Conservation (phyloP, 2,329 filamentous ascomycete genomes). For the Cladorrhinum sp. region DNA sequence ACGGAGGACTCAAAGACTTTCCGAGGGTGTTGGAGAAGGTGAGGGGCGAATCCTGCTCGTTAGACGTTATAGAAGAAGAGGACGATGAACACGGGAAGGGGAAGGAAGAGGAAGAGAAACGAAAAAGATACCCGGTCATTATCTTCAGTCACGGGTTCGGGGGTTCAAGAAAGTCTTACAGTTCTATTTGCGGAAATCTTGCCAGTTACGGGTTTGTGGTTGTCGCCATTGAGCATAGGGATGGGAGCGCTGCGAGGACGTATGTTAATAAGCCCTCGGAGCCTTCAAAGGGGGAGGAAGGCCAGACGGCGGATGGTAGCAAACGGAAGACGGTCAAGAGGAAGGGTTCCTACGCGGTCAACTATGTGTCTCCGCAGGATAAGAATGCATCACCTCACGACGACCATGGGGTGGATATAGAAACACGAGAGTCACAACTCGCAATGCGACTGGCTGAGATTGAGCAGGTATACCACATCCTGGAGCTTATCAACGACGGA, state of each 20-base stretch:
- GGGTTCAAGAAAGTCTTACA: conserved; percentile 61
- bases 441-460: conserved; percentile 62
- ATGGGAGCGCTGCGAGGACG: conserved; percentile 60
- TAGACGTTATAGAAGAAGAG: not conserved
- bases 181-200: conserved; percentile 61
- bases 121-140: conserved; percentile 52
- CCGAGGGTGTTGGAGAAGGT: not conserved
- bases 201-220: conserved; percentile 65
- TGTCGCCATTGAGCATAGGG: conserved; percentile 61
- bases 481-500: conserved; percentile 54
- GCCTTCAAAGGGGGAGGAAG: not conserved
- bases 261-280: conserved; percentile 50
- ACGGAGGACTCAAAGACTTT: not conserved
- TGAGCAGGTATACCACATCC: conserved; percentile 57
- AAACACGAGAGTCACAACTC: conserved; percentile 59
- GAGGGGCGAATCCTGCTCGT: not conserved
- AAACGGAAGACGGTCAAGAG: conserved; percentile 27
- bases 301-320: conserved; percentile 14
- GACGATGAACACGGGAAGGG: conserved; percentile 22
- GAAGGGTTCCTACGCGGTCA: conserved; percentile 46
- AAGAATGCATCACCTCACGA: conserved; percentile 56
- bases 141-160: conserved; percentile 66
- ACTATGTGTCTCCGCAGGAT: conserved; percentile 62
- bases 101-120: conserved; percentile 30
- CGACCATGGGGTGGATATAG: conserved; percentile 56